Percentiles rank a stretch among this genome's conserved stretches.
These are phyloP conservation scores for Phytomonas serpens DNA, from an alignment of 208 protist genomes.

Conservation along the genomic window DNA sequence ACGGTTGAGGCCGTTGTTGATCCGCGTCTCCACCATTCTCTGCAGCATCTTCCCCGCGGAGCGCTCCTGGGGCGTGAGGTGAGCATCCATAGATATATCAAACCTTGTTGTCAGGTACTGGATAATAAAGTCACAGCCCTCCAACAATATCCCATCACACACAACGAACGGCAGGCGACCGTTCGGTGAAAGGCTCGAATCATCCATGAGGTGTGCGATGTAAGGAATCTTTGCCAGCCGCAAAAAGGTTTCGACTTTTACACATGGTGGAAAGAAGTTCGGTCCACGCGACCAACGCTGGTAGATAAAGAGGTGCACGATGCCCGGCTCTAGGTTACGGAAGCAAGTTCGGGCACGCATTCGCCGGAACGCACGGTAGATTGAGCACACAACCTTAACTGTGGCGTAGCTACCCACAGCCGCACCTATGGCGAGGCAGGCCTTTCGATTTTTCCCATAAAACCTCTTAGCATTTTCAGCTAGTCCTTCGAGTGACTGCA, in stretches of 20 bases:
- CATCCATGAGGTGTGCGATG: slow-evolving; percentile 56
- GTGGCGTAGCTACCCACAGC: slow-evolving; percentile 21
- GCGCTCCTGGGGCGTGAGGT: slow-evolving; percentile 37
- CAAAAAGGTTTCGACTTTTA: slow-evolving; percentile 65
- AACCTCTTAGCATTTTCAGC: slow-evolving; percentile 19
- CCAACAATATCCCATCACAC: slow-evolving; percentile 38
- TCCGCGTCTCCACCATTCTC: slow-evolving; percentile 49
- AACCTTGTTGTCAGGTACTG: slow-evolving; percentile 49
- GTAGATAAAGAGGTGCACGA: slow-evolving; percentile 62
- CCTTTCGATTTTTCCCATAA: slow-evolving; percentile 24
- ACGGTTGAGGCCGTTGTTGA: slow-evolving; percentile 63
- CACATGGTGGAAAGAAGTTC: slow-evolving; percentile 56
- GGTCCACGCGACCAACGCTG: slow-evolving; percentile 64
- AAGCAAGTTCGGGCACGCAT: slow-evolving; percentile 23
- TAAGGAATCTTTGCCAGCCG: slow-evolving; percentile 65
- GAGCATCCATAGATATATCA: slow-evolving; percentile 36
- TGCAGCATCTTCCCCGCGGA: slow-evolving; percentile 35
- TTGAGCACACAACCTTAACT: slow-evolving; percentile 20
- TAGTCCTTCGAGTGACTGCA: slow-evolving; percentile 5
- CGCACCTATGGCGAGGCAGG: slow-evolving; percentile 20
- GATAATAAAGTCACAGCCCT: slow-evolving; percentile 49
- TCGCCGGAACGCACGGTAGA: slow-evolving; percentile 16
- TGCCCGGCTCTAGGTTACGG: slow-evolving; percentile 33
- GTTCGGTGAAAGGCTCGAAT: slow-evolving; percentile 43
- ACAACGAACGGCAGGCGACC: slow-evolving; percentile 56